These are phyloP conservation scores for Melastoma candidum DNA, from an alignment of 441 rosid genomes.

Conservation along the genomic window DNA sequence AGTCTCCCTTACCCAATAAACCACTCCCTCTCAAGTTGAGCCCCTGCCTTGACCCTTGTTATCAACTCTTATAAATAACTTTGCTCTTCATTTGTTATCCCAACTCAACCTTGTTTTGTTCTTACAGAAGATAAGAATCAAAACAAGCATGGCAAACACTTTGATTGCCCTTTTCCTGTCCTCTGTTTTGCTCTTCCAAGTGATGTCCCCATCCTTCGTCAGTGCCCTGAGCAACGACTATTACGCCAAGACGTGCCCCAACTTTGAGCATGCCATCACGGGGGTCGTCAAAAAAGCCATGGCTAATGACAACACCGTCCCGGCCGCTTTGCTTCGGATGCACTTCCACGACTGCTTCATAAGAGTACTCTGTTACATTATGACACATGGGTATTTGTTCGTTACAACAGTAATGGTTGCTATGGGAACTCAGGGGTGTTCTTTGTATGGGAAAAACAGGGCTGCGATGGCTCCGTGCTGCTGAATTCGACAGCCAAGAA, in stretches of 20 bases:
- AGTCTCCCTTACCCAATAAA: too few relatives aligned
- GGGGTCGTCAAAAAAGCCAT: constrained; percentile 37
- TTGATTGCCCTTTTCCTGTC: too few relatives aligned
- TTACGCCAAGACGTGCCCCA: constrained; percentile 42
- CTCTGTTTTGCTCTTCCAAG: constrained; percentile 11
- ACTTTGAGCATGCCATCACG: constrained; percentile 32
- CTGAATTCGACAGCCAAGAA: constrained; percentile 35
- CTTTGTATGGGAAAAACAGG: constrained; percentile 18
- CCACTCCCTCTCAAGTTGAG: too few relatives aligned
- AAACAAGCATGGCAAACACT: too few relatives aligned
- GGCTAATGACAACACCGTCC: constrained; percentile 41
- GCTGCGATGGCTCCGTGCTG: constrained; percentile 58
- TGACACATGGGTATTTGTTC: too few relatives aligned
- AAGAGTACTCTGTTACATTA: constrained; percentile 23
- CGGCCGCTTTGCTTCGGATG: constrained; percentile 59
- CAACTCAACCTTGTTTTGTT: too few relatives aligned
- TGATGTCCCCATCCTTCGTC: constrained; percentile 16
- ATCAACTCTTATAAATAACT: too few relatives aligned
- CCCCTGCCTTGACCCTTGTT: too few relatives aligned
- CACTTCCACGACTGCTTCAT: constrained; percentile 68
- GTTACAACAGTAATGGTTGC: too few relatives aligned
- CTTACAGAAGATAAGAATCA: too few relatives aligned
- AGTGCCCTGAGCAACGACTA: constrained; percentile 43
- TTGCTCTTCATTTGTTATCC: too few relatives aligned
- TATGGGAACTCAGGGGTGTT: neutral